Base-by-base conservation (phyloP, 2,329 filamentous ascomycete species). In the Teratosphaeria epicoccoides region DNA sequence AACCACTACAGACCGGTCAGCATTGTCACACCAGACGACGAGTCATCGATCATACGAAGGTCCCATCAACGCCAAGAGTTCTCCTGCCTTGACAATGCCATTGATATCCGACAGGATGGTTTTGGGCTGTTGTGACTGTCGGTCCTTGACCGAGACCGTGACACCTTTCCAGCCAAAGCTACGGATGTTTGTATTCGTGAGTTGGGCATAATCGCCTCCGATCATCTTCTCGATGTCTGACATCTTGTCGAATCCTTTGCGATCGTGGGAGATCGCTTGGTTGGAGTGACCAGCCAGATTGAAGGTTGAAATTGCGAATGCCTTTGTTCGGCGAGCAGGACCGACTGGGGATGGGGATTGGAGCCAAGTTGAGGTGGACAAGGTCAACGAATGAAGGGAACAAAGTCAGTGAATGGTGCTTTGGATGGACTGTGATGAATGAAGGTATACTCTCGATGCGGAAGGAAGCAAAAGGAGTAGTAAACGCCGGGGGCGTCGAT, bases 51-150 rank as follows among this genome's bases (percentile, higher is more conserved):
- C 66, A 57, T 73, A 80, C 70, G 71, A 73, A 7, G 87, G 87
- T 23, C 88, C 88, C 86, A 94, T 91, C 45, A 94, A 70, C 37
- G 88, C 88, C 54, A 88, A 77, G 43, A 90, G 73, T 65, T 89
- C 82, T 45, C 85, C 87, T 26, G 83, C 82, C 65, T 81, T 71
- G 44, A 86, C 79, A 48, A 80, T 69, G 10, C 86, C 86, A 61
- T 77, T 76, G 46, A 84, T 77, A 58, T 79, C 72, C 26, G 78
- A 74, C 4, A 90, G 74, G 52, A 90, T 81, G 17, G 76, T 72
- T 58, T 82, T 80, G 1, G 79, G 74, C 55, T 79, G 63, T 59
- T 84, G 83, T 1, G 82, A 83, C 55, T 80, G 73, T 4, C 80
- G 74, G 66, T 90, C 85, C 60, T 87, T 86, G 57, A 91, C 85